Base-by-base conservation (phyloP, 2,329 filamentous ascomycete species). In the Gliomastix tumulicola region DNA sequence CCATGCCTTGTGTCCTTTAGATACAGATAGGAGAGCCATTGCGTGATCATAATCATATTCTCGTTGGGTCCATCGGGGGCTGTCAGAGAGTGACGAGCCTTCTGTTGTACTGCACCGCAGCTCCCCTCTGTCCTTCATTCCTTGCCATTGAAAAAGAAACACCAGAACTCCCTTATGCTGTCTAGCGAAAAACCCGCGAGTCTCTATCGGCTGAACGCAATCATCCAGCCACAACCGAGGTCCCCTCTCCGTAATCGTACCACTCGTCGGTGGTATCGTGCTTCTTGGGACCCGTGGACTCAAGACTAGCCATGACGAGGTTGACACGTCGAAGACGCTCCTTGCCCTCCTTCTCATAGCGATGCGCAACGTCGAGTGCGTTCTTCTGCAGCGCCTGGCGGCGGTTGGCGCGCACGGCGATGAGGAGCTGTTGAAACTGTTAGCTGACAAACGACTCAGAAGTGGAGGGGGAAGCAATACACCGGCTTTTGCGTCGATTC, bases 401-500 rank as follows among this genome's bases (percentile, higher is more conserved):
- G 4, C 78, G 63, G 40, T 90, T 75, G 10, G 68, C 71, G 18
- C 80, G 73, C 7, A 82, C 77, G 2, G 84, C 83, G 10, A 88
- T 76, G 6, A 97, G 74, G 3, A 94, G 66, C 72, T 85, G 33
- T 6, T 18, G 9, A 12, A 21, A 33, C 34, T 12, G 41, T 13
- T 13, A 18, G n/a, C 21, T 20, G 12, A 42, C 16, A 41, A 22
- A 22, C 4, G 11, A 9, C 17, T 28, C 13, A 28, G 25, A n/a
- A n/a, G 11, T 13, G 25, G 10, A 28, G 11, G 11, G 10, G 17
- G 3, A n/a, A 28, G 13, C 25, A n/a, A n/a, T 62, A 82, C 79
- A 55, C 78, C 74, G 48, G 92, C 84, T 41, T 94, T 87, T 0
- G 85, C 75, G 54, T 98, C 88, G 41, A 98, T 82, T 20, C 88